Evolutionary conservation across 257 asterid species (phyloP), one percentile per base, ranked within the genome.

Genomic region (Galeopsis tetrahit): DNA sequence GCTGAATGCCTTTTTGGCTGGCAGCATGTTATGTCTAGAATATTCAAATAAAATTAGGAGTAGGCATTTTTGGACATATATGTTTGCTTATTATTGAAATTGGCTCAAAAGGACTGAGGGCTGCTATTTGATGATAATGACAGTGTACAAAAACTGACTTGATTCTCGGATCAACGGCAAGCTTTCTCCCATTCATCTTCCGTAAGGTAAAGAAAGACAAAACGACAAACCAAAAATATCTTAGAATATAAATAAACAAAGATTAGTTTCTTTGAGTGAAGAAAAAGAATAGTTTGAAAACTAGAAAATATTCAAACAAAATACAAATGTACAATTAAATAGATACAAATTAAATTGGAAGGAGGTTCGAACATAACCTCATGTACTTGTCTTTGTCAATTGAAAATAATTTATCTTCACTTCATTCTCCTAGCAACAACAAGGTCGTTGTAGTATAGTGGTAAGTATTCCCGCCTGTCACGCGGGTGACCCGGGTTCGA

Each of bases 401-500:
- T n/a, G n/a, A n/a, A n/a, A n/a, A n/a, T n/a, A n/a, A n/a, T 21
- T 21, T 21, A 21, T 21, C 28, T 21, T 21, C 28, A 21, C 28
- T 21, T 21, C 28, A 21, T 21, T 21, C 1, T 21, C 28, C 28
- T 0, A 21, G 0, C 28, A 38, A 38, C 34, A 15, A 15, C 34
- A 7, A 66, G 3, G 88, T 87, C 86, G 94, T 89, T 92, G 97
- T 92, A 92, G 97, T 88, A 87, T 88, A 92, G 98, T 87, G 96
- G 95, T 90, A 8, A 90, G 98, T 88, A 93, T 87, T 82, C 92
- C 93, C 90, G 89, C 98, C 96, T 92, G 97, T 88, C 90, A 88
- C 95, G 90, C 90, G 90, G 93, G 93, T 76, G 93, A 93, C 97
- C 95, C 92, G 92, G 95, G 96, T 90, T 93, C 96, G 93, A 85